Evolutionary conservation across 495 filamentous ascomycete genomes (phyloP).

Genomic region (Lophium mytilinum): DNA sequence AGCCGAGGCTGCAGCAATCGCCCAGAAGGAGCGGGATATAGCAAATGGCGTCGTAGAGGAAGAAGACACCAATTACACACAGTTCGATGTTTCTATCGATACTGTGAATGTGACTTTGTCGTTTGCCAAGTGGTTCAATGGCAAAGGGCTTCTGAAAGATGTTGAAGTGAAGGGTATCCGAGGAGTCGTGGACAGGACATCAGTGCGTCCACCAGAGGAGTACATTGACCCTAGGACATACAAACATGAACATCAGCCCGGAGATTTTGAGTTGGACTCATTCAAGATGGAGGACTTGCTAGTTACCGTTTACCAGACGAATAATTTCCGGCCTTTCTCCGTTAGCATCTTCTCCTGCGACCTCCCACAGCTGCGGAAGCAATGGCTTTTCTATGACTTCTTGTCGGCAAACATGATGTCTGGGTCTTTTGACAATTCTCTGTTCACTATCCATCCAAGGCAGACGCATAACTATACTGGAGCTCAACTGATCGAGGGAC

Average conservation of each 20-base stretch:
- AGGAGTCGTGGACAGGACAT: constrained; percentile 86
- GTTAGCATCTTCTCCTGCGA: constrained; percentile 94
- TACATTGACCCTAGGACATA: constrained; percentile 77
- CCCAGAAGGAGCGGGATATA: constrained; percentile 41
- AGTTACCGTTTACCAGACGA: constrained; percentile 84
- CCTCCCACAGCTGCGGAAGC: constrained; percentile 83
- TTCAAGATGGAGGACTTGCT: constrained; percentile 95
- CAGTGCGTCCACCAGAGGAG: constrained; percentile 61
- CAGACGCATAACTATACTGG: constrained; percentile 70
- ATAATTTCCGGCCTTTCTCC: constrained; percentile 82
- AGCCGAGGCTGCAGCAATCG: constrained; percentile 56
- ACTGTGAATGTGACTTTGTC: constrained; percentile 96
- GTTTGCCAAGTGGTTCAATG: constrained; percentile 95
- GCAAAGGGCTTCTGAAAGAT: constrained; percentile 82
- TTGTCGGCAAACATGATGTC: constrained; percentile 92
- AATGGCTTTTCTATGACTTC: constrained; percentile 97
- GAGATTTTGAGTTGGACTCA: constrained; percentile 91
- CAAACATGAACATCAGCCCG: constrained; percentile 77
- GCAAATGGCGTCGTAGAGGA: constrained; percentile 47
- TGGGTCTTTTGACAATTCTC: constrained; percentile 86
- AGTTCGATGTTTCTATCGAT: constrained; percentile 91
- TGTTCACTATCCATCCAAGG: constrained; percentile 94
- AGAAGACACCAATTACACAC: constrained; percentile 93
- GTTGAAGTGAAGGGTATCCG: constrained; percentile 94
- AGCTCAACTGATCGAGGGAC: constrained; percentile 43